A percentile compares a stretch with the other conserved stretches of the same genome.
These are phyloP conservation scores for Furcasterigmium sp. DNA, from an alignment of 2,329 filamentous ascomycete genomes.

Conservation along the genomic window DNA sequence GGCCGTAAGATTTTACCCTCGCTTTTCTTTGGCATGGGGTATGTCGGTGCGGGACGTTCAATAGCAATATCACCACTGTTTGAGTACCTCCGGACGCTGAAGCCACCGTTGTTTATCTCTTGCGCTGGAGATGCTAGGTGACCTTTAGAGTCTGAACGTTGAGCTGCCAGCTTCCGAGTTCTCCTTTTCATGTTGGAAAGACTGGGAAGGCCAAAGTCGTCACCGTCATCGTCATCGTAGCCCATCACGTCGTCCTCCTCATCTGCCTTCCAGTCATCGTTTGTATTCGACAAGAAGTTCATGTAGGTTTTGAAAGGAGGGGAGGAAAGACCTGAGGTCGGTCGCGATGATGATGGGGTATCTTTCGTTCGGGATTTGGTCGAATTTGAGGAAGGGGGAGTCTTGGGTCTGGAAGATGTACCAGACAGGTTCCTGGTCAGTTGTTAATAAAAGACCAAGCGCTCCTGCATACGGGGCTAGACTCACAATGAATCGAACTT, in stretches of 20 bases:
- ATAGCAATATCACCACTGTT: constrained; percentile 94
- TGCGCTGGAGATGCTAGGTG: constrained; percentile 26
- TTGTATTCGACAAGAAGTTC: constrained; percentile 74
- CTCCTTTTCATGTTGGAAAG: constrained; percentile 86
- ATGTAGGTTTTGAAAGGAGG: constrained; percentile 71
- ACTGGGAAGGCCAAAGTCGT: constrained; percentile 92
- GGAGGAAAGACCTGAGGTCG: constrained; percentile 48
- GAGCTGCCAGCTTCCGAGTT: constrained; percentile 46
- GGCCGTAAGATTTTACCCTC: constrained; percentile 95
- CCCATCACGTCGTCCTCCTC: constrained; percentile 70
- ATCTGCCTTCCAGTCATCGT: constrained; percentile 75
- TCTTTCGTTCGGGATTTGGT: constrained; percentile 49
- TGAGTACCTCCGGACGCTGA: constrained; percentile 55
- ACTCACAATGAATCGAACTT: constrained; percentile 79
- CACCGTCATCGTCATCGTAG: constrained; percentile 83
- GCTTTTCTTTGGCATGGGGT: constrained; percentile 81
- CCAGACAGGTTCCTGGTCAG: constrained; percentile 50
- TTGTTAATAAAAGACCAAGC: constrained; percentile 6
- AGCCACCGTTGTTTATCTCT: constrained; percentile 30
- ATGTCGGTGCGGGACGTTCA: constrained; percentile 75
- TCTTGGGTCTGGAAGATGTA: constrained; percentile 63
- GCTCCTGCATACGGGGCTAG: neutral
- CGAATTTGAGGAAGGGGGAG: constrained; percentile 61
- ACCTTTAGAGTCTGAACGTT: constrained; percentile 23
- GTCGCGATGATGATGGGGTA: constrained; percentile 47